Percentiles rank a stretch among this genome's conserved stretches.
Evolutionary conservation across 768 basidiomycete genomes (phyloP).

Genomic region (Tulasnella sp.): DNA sequence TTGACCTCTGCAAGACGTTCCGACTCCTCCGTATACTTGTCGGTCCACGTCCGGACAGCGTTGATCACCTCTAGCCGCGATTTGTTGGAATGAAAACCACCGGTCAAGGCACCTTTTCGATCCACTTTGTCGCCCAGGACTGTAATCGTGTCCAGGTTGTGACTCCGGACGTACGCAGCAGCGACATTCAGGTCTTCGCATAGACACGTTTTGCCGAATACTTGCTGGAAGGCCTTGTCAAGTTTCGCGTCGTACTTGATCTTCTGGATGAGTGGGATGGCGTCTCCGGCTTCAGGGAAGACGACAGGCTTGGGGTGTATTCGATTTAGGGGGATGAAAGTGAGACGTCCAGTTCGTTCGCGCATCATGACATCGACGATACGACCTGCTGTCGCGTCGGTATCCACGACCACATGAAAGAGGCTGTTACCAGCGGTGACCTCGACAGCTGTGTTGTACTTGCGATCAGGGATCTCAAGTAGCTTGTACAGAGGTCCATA

Average conservation of each 20-base stretch:
- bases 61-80: constrained; percentile 84
- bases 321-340: constrained; percentile 96
- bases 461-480: constrained; percentile 76
- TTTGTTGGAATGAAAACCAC: constrained; percentile 88
- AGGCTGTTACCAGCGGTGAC: constrained; percentile 92
- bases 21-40: constrained; percentile 54
- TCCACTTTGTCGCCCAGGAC: constrained; percentile 97
- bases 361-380: constrained; percentile 90
- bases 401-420: constrained; percentile 96
- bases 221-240: constrained; percentile 84
- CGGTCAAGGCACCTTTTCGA: constrained; percentile 88
- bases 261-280: constrained; percentile 71
- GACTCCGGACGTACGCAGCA: constrained; percentile 86
- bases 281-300: constrained; percentile 54
- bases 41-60: constrained; percentile 59
- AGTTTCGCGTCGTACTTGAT: constrained; percentile 59
- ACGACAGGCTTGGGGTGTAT: constrained; percentile 67
- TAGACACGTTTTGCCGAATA: constrained; percentile 95
- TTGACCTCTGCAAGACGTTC: constrained; percentile 63
- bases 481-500: constrained; percentile 91
- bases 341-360: constrained; percentile 88
- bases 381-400: constrained; percentile 81
- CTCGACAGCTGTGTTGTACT: constrained; percentile 87
- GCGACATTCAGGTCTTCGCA: constrained; percentile 87
- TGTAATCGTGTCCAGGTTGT: constrained; percentile 93